Evolutionary conservation across 805 yeast species (phyloP).

Genomic region (Candida multigemmis): DNA sequence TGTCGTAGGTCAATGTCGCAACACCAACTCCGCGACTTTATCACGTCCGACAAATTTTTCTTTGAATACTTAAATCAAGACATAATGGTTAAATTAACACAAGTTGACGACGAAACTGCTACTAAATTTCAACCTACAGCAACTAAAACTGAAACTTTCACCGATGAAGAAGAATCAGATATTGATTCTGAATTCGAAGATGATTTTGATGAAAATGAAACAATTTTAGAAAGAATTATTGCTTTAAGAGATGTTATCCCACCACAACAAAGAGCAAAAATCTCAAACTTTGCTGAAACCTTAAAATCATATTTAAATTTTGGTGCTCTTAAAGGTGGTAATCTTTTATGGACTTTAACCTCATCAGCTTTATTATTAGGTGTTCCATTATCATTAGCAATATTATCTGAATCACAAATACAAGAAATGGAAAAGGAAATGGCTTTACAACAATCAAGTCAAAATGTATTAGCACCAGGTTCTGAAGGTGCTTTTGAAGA

Average conservation of each 20-base stretch:
- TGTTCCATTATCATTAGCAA: conserved; percentile 85
- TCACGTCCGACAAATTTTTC: too few relatives aligned
- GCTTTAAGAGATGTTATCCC: conserved; percentile 91
- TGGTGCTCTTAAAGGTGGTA: conserved; percentile 57
- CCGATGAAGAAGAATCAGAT: conserved; percentile 25
- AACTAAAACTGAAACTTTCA: conserved; percentile 16
- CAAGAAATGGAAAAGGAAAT: conserved; percentile 91
- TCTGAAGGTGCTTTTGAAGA: conserved; percentile 36
- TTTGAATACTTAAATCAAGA: too few relatives aligned
- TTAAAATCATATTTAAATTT: conserved; percentile 22
- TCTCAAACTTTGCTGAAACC: conserved; percentile 24
- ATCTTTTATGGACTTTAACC: conserved; percentile 75
- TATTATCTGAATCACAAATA: conserved; percentile 87
- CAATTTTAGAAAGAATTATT: conserved; percentile 74
- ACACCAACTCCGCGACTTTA: too few relatives aligned
- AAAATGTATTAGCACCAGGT: conserved; percentile 65
- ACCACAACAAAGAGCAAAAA: conserved; percentile 64
- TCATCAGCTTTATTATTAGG: conserved; percentile 81
- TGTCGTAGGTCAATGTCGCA: too few relatives aligned
- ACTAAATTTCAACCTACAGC: conserved; percentile 21
- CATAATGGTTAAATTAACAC: conserved; percentile 67
- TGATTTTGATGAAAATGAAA: conserved; percentile 79
- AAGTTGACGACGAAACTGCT: conserved; percentile 52
- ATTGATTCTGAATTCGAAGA: conserved; percentile 51
- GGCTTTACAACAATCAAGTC: conserved; percentile 70